Percentiles rank a stretch among this genome's conserved stretches.
These are phyloP conservation scores for Ensete glaucum DNA, from an alignment of 176 grass and related monocot genomes.

Conservation along the genomic window DNA sequence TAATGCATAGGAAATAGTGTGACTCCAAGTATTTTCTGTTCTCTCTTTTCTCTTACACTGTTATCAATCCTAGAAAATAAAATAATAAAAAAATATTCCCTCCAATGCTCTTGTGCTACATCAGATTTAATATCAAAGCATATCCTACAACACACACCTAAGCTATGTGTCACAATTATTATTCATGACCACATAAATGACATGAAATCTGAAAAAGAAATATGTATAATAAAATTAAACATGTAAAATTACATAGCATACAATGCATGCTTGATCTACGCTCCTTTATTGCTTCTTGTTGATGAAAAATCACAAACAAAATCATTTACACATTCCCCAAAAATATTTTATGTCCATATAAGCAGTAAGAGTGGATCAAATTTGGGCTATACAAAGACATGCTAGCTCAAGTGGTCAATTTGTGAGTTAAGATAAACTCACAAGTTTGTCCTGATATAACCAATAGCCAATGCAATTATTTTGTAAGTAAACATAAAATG, in stretches of 20 bases:
- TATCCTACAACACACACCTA: not conserved
- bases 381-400: not conserved
- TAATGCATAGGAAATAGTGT: too few species aligned
- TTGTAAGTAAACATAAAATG: not conserved
- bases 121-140: too few species aligned
- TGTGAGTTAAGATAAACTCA: not conserved
- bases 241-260: not conserved
- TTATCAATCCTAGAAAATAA: too few species aligned
- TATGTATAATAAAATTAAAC: not conserved
- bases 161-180: not conserved
- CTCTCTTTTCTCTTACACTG: too few species aligned
- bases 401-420: not conserved
- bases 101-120: too few species aligned
- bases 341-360: not conserved
- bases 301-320: not conserved
- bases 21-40: too few species aligned
- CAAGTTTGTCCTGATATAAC: not conserved
- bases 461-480: not conserved
- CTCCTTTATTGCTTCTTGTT: not conserved
- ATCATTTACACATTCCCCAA: not conserved
- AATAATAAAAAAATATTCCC: too few species aligned
- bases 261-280: not conserved
- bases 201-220: not conserved
- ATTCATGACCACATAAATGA: not conserved
- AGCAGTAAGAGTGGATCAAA: not conserved